These are phyloP conservation scores for Agaricus bisporus DNA, from an alignment of 768 basidiomycete species.

Conservation along the genomic window DNA sequence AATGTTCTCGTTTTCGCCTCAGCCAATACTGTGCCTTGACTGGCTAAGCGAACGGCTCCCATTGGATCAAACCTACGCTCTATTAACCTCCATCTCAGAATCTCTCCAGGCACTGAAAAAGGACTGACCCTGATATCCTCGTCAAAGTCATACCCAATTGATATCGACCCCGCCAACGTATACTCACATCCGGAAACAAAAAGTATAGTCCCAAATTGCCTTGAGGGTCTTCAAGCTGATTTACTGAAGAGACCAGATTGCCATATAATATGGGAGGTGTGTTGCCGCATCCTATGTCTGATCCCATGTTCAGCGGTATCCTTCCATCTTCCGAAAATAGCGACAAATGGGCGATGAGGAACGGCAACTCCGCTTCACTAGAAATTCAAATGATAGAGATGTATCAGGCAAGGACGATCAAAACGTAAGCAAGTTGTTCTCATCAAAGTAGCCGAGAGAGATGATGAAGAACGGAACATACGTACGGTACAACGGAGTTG, in stretches of 20 bases:
- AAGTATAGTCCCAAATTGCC: constrained; percentile 83
- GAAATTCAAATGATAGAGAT: constrained; percentile 10
- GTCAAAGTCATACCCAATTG: constrained; percentile 69
- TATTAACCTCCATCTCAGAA: constrained; percentile 6
- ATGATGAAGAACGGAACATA: constrained; percentile 15
- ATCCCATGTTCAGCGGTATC: constrained; percentile 58
- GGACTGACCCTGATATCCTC: constrained; percentile 65
- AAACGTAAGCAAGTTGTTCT: neutral
- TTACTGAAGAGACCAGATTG: constrained; percentile 76
- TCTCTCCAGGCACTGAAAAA: neutral
- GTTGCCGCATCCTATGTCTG: constrained; percentile 42
- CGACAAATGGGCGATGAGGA: constrained; percentile 79
- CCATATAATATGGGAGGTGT: constrained; percentile 72
- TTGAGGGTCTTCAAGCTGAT: constrained; percentile 74
- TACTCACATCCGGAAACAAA: constrained; percentile 86
- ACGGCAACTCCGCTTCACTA: constrained; percentile 83
- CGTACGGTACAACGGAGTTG: constrained; percentile 74
- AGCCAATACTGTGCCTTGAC: constrained; percentile 62
- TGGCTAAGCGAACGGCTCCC: constrained; percentile 34
- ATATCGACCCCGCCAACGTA: constrained; percentile 72
- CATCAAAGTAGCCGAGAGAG: neutral
- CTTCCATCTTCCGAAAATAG: constrained; percentile 66
- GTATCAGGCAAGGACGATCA: constrained; percentile 5
- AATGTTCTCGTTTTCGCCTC: constrained; percentile 70
- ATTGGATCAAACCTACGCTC: constrained; percentile 34